Conservation (phyloP, 257 asterid species). For the Przewalskia tangutica region DNA sequence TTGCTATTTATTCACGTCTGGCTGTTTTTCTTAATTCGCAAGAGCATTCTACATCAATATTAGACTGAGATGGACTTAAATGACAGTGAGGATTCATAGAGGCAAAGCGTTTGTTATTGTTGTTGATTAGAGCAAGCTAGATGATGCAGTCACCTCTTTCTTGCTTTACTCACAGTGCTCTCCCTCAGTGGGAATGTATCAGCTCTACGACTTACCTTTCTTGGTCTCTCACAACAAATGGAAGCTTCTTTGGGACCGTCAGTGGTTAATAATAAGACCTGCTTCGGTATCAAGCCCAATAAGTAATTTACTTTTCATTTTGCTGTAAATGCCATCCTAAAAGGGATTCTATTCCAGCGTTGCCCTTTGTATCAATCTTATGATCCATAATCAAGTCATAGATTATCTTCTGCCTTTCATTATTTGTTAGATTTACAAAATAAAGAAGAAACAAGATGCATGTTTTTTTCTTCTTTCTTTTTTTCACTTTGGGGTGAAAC, state of each 20-base stretch:
- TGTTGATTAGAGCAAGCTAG: not conserved
- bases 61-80: too few relatives aligned
- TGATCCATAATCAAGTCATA: not conserved
- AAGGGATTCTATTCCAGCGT: not conserved
- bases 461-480: not conserved
- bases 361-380: not conserved
- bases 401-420: not conserved
- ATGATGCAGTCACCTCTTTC: not conserved
- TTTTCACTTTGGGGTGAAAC: not conserved
- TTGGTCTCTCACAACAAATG: not conserved
- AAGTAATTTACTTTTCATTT: not conserved
- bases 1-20: not conserved
- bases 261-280: not conserved
- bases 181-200: not conserved
- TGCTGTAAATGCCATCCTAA: not conserved
- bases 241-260: not conserved
- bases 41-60: not conserved
- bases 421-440: not conserved
- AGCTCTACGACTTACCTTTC: not conserved
- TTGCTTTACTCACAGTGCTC: not conserved
- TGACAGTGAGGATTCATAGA: too few relatives aligned
- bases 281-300: not conserved
- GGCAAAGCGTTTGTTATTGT: too few relatives aligned
- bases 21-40: not conserved
- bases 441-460: not conserved